These are phyloP conservation scores for Gaultheria prostrata DNA, from an alignment of 148 eudicot genomes.

Conservation along the genomic window DNA sequence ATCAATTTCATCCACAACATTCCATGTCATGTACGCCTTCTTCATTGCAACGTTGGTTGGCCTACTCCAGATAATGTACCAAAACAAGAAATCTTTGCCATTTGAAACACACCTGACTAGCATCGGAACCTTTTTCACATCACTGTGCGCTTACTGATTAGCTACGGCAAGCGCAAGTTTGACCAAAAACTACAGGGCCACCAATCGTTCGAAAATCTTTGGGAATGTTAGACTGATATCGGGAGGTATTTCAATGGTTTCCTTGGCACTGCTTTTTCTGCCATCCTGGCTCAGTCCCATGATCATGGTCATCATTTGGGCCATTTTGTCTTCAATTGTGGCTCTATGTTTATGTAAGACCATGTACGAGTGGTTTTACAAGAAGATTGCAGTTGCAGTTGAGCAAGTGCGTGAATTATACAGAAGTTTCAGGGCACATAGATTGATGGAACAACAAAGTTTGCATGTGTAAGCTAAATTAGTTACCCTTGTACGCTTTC, in stretches of 20 bases:
- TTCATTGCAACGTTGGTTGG: background rate
- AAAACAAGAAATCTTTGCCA: background rate
- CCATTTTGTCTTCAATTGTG: too few relatives aligned
- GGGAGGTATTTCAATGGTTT: background rate
- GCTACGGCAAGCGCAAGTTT: background rate
- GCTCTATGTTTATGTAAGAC: too few relatives aligned
- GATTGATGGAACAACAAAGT: too few relatives aligned
- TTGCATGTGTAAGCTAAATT: too few relatives aligned
- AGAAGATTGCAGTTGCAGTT: too few relatives aligned
- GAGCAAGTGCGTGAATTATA: too few relatives aligned
- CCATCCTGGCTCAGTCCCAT: too few relatives aligned
- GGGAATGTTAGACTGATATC: background rate
- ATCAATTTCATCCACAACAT: background rate
- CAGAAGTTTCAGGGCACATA: too few relatives aligned
- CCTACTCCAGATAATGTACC: background rate
- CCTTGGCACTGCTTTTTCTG: background rate
- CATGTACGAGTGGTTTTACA: too few relatives aligned
- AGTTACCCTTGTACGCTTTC: too few relatives aligned
- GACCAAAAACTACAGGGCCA: background rate
- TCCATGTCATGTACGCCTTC: background rate
- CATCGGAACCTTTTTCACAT: background rate
- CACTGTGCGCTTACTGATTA: background rate
- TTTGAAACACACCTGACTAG: background rate
- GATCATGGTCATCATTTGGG: too few relatives aligned
- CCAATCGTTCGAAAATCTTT: background rate